These are phyloP conservation scores for Sporothrix euskadiensis DNA, from an alignment of 2,329 filamentous ascomycete genomes.

Conservation along the genomic window DNA sequence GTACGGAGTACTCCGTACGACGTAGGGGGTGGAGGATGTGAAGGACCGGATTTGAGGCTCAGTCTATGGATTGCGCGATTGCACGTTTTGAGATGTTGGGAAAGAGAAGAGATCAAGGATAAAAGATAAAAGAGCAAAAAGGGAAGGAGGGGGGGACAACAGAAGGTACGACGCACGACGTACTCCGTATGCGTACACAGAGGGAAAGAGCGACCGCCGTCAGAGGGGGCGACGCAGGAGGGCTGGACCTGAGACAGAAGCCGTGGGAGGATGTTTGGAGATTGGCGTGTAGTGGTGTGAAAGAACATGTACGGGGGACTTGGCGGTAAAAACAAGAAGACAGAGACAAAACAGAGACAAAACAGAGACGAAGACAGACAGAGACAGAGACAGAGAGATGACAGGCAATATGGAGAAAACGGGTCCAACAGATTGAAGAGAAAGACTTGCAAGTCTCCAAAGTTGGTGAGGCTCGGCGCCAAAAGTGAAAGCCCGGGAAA, in stretches of 20 bases:
- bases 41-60: background rate
- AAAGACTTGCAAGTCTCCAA: background rate
- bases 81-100: constrained; percentile 1
- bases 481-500: background rate
- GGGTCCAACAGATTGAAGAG: background rate
- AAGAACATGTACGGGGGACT: background rate
- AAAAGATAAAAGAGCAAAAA: background rate
- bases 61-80: background rate
- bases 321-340: background rate
- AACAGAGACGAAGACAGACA: background rate
- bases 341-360: background rate
- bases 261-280: constrained; percentile 26
- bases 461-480: background rate
- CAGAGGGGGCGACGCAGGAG: constrained; percentile 22
- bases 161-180: too few relatives aligned
- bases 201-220: background rate
- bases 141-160: background rate
- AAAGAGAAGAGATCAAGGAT: background rate
- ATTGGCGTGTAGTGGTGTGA: constrained; percentile 18
- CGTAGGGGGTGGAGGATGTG: background rate
- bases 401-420: background rate
- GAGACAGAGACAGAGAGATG: background rate
- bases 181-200: background rate
- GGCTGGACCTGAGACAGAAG: constrained; percentile 28
- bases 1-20: background rate